Evolutionary conservation across 2,329 filamentous ascomycete genomes (phyloP).

Genomic region (Trichoderma gracile): DNA sequence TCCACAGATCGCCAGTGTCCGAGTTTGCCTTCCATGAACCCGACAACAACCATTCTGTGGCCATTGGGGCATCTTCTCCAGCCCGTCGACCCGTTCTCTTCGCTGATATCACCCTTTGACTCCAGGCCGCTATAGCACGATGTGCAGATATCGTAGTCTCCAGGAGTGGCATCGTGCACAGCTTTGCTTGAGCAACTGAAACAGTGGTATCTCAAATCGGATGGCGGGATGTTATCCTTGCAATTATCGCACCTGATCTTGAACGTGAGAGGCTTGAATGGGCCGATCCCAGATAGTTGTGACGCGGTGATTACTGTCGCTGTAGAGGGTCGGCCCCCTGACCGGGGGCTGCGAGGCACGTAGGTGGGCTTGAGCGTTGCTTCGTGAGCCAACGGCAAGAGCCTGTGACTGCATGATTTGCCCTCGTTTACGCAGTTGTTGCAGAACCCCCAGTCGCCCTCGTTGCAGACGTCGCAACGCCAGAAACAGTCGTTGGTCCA

Average conservation of each 20-base stretch:
- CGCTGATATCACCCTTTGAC: conserved; percentile 62
- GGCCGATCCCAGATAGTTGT: conserved; percentile 48
- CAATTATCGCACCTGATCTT: conserved; percentile 79
- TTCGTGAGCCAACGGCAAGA: conserved; percentile 73
- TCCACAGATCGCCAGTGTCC: conserved; percentile 69
- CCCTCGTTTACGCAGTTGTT: conserved; percentile 83
- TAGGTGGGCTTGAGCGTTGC: conserved; percentile 35
- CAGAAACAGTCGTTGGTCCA: conserved; percentile 85
- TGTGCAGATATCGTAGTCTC: conserved; percentile 86
- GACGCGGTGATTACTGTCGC: conserved; percentile 52
- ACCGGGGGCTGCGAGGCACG: conserved; percentile 45
- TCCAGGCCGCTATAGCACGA: conserved; percentile 74
- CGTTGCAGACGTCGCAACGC: conserved; percentile 84
- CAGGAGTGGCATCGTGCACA: conserved; percentile 51
- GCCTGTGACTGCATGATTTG: conserved; percentile 74
- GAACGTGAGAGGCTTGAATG: conserved; percentile 70
- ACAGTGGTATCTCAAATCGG: conserved; percentile 75
- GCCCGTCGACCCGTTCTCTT: conserved; percentile 74
- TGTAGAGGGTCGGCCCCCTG: conserved; percentile 49
- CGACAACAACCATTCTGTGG: conserved; percentile 82
- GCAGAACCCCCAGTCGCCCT: conserved; percentile 94
- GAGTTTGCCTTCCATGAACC: conserved; percentile 68
- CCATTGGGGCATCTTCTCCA: conserved; percentile 81
- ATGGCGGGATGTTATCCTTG: conserved; percentile 68
- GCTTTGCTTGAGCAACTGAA: conserved; percentile 63